These are phyloP conservation scores for Phialophora expanda DNA, from an alignment of 2,329 filamentous ascomycete genomes.

Conservation along the genomic window DNA sequence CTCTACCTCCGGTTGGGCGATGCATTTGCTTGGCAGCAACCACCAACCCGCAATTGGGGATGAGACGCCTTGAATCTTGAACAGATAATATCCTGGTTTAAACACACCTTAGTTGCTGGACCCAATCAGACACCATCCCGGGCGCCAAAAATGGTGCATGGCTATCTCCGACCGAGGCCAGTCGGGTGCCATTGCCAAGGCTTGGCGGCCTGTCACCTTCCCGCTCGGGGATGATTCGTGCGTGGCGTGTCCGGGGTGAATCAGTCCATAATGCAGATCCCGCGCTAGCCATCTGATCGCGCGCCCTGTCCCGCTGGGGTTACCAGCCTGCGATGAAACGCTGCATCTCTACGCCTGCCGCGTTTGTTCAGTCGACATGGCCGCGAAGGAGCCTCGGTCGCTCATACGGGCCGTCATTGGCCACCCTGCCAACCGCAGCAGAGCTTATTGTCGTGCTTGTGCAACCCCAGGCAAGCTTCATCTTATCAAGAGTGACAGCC, in stretches of 20 bases:
- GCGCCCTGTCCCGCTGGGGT: conserved; percentile 8
- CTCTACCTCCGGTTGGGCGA: too few species aligned
- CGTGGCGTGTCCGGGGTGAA: conserved; percentile 17
- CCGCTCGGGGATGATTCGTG: conserved; percentile 13
- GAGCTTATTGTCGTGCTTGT: conserved; percentile 26
- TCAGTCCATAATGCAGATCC: conserved; percentile 18
- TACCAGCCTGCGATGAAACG: conserved; percentile 23
- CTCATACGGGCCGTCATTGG: conserved; percentile 17
- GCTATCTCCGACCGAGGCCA: too few species aligned
- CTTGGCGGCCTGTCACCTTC: conserved; percentile 14
- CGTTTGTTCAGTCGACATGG: conserved; percentile 17
- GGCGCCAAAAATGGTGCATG: too few species aligned
- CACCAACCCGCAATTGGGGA: too few species aligned
- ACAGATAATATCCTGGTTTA: too few species aligned
- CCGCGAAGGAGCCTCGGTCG: conserved; percentile 12
- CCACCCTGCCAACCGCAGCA: conserved; percentile 18
- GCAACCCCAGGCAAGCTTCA: conserved; percentile 16
- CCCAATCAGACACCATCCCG: too few species aligned
- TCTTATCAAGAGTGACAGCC: conserved; percentile 17
- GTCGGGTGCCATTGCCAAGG: too few species aligned
- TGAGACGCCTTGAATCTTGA: too few species aligned
- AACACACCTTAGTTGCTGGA: too few species aligned
- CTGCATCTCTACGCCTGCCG: conserved; percentile 17
- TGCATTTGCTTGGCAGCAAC: too few species aligned
- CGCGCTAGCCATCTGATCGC: conserved; percentile 5